Base-by-base conservation (phyloP, 176 grass and related monocot genomes). In the Neostapfia colusana region DNA sequence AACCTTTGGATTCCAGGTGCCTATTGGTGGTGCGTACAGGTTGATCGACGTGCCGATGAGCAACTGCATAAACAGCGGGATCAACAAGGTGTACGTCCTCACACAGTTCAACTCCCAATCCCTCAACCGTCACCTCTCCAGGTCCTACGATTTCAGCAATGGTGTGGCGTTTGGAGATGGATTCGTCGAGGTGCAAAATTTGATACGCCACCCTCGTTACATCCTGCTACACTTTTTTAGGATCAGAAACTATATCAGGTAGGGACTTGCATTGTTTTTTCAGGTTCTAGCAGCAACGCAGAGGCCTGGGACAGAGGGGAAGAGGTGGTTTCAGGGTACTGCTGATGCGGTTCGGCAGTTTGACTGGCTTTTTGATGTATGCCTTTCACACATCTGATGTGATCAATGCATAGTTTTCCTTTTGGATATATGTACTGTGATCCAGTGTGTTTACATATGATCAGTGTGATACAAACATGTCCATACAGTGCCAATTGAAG, bases 11-110 rank as follows among this genome's bases (percentile, higher is more conserved):
- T 77, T 65, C 38, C 75, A 97, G 95, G 95, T 97, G 46, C 89
- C 95, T 6, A 91, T 97, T 60, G 94, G 95, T 12, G 95, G 95
- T 15, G 81, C 86, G 40, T 97, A 98, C 72, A 84, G 91, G 72
- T 75, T 98, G 63, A 90, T 98, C 56, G 91, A 97, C 77, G 91
- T 97, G 70, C 91, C 89, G 8, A 97, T 93, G 95, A 97, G 95
- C 84, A 97, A 93, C 85, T 97, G 95, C 81, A 97, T 91, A 17
- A 93, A 97, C 69, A 93, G 95, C 54, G 87, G 91, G 55, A 85
- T 97, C 79, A 91, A 91, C 79, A 97, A 92, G 86, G 87, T 92
- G 63, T 98, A 98, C 58, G 67, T 98, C 67, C 95, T 98, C 73
- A 98, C 91, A 13, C 95, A 98, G 73, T 93, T 91, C 86, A 98